A percentile compares a stretch with the other conserved stretches of the same genome.
phyloP scores from a whole-genome alignment of 768 basidiomycete genomes.

The Xerocomellus amylosporus region DNA sequence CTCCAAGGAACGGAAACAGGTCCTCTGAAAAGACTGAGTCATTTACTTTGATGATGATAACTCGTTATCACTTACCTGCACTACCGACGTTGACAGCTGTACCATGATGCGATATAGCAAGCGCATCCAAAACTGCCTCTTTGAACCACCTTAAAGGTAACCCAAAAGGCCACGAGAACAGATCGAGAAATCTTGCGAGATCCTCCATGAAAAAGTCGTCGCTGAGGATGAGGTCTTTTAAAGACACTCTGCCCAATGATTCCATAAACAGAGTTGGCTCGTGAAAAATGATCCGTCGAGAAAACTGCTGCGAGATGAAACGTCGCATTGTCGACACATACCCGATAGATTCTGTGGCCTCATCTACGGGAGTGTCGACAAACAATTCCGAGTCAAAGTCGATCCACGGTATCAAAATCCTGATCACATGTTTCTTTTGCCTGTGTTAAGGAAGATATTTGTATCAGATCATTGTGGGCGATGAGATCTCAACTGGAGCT shows the following conservation, averaged over 20 bases:
- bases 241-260: conserved; percentile 30
- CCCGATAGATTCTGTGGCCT: neutral
- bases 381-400: conserved; percentile 8
- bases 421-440: conserved; percentile 1
- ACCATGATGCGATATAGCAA: conserved; percentile 11
- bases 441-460: neutral
- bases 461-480: neutral
- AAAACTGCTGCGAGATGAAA: conserved; percentile 21
- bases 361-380: neutral
- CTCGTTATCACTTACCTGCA: neutral
- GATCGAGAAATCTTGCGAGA: conserved; percentile 2
- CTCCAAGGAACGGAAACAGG: conserved; percentile 28
- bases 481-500: neutral
- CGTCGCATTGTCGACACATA: neutral
- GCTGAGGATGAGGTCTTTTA: conserved; percentile 32
- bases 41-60: neutral
- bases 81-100: conserved; percentile 9
- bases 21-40: conserved; percentile 1
- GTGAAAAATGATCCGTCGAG: conserved; percentile 31
- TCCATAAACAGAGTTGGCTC: conserved; percentile 29
- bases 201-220: conserved; percentile 32
- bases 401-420: neutral
- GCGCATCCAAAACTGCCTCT: conserved; percentile 26
- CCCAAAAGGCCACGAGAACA: conserved; percentile 4
- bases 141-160: conserved; percentile 28